These are phyloP conservation scores for Calocera viscosa DNA, from an alignment of 768 basidiomycete species.

Conservation along the genomic window DNA sequence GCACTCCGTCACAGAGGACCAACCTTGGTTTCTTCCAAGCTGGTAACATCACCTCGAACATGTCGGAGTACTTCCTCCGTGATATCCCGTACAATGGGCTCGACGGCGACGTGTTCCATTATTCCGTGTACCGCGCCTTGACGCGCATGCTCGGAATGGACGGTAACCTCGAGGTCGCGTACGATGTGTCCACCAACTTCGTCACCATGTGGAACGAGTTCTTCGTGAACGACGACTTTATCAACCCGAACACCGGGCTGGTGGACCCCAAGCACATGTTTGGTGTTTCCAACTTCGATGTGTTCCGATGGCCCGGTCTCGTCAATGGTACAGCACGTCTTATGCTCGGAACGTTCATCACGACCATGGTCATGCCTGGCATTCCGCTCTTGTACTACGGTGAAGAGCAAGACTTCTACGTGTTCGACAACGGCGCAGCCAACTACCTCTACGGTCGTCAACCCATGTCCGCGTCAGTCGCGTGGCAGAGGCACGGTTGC, in stretches of 20 bases:
- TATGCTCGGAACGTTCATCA: slow-evolving; percentile 65
- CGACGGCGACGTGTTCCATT: slow-evolving; percentile 82
- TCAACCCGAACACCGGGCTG: slow-evolving; percentile 51
- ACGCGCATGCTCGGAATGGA: slow-evolving; percentile 90
- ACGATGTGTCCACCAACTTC: slow-evolving; percentile 71
- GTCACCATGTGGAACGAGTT: slow-evolving; percentile 86
- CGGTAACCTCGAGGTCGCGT: slow-evolving; percentile 83
- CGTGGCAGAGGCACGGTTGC: slow-evolving; percentile 91
- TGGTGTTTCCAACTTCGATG: slow-evolving; percentile 88
- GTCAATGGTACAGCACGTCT: slow-evolving; percentile 71
- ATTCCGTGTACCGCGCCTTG: slow-evolving; percentile 79
- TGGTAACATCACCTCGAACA: slow-evolving; percentile 46
- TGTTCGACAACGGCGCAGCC: slow-evolving; percentile 73
- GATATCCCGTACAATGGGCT: slow-evolving; percentile 46
- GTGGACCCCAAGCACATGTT: slow-evolving; percentile 82
- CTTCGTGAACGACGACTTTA: slow-evolving; percentile 75
- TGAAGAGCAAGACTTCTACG: slow-evolving; percentile 78
- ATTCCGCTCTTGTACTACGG: slow-evolving; percentile 80
- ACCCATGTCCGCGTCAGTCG: slow-evolving; percentile 68
- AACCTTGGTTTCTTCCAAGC: slow-evolving; percentile 56
- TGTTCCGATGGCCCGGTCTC: slow-evolving; percentile 86
- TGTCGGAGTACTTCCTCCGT: slow-evolving; percentile 72
- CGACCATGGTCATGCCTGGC: slow-evolving; percentile 73
- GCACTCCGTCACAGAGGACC: slow-evolving; percentile 57
- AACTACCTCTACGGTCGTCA: slow-evolving; percentile 88